Evolutionary conservation across 2,329 filamentous ascomycete species (phyloP).

Genomic region (Fusarium sp.): DNA sequence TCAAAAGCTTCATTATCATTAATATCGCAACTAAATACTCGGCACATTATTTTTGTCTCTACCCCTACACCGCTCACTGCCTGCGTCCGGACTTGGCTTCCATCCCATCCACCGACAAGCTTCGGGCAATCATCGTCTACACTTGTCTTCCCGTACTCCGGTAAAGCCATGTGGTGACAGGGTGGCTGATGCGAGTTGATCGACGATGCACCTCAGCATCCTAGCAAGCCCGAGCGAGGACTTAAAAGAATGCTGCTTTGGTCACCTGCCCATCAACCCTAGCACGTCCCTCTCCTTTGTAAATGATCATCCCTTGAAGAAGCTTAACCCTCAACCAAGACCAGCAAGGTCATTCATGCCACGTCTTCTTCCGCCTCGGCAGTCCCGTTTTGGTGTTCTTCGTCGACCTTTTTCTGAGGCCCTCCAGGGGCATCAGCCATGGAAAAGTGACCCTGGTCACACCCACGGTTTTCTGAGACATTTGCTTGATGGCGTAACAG

Average conservation of each 20-base stretch:
- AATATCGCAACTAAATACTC: conserved; percentile 6
- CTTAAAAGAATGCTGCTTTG: conserved; percentile 1
- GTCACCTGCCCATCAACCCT: background rate
- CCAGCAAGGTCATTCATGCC: background rate
- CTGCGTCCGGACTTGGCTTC: background rate
- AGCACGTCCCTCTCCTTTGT: background rate
- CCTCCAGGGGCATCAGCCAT: conserved; percentile 1
- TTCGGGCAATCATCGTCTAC: conserved; percentile 17
- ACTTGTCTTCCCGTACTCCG: conserved; percentile 3
- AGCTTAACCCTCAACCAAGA: background rate
- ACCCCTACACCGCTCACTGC: conserved; percentile 12
- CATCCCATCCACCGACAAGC: background rate
- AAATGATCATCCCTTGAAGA: conserved; percentile 1
- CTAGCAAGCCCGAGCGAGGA: conserved; percentile 6
- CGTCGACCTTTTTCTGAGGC: background rate
- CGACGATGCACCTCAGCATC: conserved; percentile 12
- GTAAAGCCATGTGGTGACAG: conserved; percentile 4
- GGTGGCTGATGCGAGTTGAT: conserved; percentile 27
- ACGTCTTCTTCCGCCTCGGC: background rate
- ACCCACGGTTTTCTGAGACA: conserved; percentile 16
- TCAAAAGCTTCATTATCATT: background rate
- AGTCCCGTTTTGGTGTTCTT: background rate
- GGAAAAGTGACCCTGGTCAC: background rate
- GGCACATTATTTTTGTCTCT: background rate
- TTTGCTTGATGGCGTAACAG: background rate